Evolutionary conservation across 2,329 filamentous ascomycete genomes (phyloP), one percentile per base, ranked within the genome.

Genomic region (Colletotrichum sojae): DNA sequence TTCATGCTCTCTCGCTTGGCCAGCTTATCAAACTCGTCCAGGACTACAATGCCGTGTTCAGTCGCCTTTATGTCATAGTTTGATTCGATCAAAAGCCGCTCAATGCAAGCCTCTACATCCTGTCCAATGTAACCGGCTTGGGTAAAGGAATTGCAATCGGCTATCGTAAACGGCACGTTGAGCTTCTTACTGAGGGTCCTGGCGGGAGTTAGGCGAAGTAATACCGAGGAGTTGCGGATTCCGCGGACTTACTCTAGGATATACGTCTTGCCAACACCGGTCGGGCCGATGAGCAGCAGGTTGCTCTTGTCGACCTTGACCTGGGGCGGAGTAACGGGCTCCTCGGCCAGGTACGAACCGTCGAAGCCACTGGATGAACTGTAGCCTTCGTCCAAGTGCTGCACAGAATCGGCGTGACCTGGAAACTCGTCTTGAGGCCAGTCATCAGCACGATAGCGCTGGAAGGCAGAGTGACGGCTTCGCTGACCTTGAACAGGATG

Each of bases 11-110:
- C 95, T 27, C 94, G 90, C 45, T 93, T 93, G 2, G 96, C 95
- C 67, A 98, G 95, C 82, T 99, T 99, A 84, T 99, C 96, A 63
- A 99, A 94, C 81, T 99, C 96, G 74, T 99, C 96, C 20, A 99
- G 85, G 64, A 97, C 96, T 54, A 99, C 94, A 64, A 99, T 98
- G 5, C 96, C 96, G 61, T 93, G 89, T 78, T 99, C 95, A 8
- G 94, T 92, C 63, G 92, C 90, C 67, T 90, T 90, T 31, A 96
- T 89, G 73, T 97, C 93, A 79, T 97, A 97, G 78, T 97, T 95
- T 9, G 95, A 91, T 68, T 97, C 94, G 63, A 97, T 93, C 10
- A 99, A 85, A 27, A 99, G 86, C 52, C 96, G 88, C 76, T 98
- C 94, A 48, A 99, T 94, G 75, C 95, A 98, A 0, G 94, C 91